Percentiles rank a stretch among this genome's conserved stretches.
phyloP scores from a whole-genome alignment of 768 basidiomycete species.

The Hygrocybe punicea region DNA sequence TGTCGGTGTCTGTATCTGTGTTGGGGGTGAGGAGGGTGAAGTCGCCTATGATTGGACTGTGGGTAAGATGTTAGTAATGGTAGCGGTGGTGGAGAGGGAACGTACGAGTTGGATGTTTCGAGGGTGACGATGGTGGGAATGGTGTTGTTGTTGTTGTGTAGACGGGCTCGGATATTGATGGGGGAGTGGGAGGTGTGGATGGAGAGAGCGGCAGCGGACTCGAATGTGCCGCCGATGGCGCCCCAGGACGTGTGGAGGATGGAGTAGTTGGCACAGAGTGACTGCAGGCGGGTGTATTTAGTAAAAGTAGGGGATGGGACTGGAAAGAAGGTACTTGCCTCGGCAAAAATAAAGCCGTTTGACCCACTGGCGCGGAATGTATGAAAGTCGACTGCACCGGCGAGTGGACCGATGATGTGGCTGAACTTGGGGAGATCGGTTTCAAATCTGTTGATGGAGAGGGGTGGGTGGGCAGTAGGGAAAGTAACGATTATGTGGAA shows the following conservation, averaged over 20 bases:
- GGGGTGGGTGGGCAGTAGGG: slow-evolving; percentile 29
- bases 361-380: slow-evolving; percentile 34
- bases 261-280: slow-evolving; percentile 29
- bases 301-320: background rate
- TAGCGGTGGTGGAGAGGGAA: background rate
- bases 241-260: slow-evolving; percentile 40
- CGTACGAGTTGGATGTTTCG: slow-evolving; percentile 43
- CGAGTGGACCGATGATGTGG: slow-evolving; percentile 39
- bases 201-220: slow-evolving; percentile 27
- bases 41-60: slow-evolving; percentile 9
- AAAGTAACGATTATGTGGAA: slow-evolving; percentile 40
- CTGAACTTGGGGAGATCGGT: slow-evolving; percentile 43
- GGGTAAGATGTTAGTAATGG: background rate
- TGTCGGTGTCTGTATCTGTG: background rate
- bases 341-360: slow-evolving; percentile 33
- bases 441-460: slow-evolving; percentile 42
- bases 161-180: slow-evolving; percentile 39
- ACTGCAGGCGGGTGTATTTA: slow-evolving; percentile 19
- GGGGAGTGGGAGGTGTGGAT: slow-evolving; percentile 42
- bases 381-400: slow-evolving; percentile 39
- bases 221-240: slow-evolving; percentile 47
- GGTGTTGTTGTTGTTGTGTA: slow-evolving; percentile 33
- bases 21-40: slow-evolving; percentile 13
- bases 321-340: slow-evolving; percentile 27
- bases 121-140: slow-evolving; percentile 24